phyloP scores from a whole-genome alignment of 257 asterid genomes.

The Leptodermis oblonga region DNA sequence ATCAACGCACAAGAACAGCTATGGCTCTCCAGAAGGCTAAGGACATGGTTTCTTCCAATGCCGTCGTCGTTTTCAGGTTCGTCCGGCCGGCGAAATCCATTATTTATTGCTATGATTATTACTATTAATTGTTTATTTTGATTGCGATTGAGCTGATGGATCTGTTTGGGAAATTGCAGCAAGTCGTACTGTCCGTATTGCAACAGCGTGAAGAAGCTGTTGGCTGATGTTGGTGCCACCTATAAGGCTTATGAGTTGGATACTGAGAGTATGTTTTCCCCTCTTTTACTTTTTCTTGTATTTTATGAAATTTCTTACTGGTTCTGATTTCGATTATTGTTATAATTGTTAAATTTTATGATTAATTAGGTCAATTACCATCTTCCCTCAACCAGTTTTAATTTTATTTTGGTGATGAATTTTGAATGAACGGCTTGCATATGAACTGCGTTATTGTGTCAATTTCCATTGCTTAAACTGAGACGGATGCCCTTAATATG shows the following conservation, averaged over 20 bases:
- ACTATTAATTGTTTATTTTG: not conserved
- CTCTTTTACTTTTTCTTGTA: not conserved
- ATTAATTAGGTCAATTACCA: not conserved
- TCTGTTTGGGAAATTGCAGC: conserved; percentile 43
- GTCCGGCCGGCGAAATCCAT: not conserved
- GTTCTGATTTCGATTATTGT: not conserved
- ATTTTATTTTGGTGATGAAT: not conserved
- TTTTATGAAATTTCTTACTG: not conserved
- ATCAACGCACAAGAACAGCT: not conserved
- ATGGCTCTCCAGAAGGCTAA: conserved; percentile 81
- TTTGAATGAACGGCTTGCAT: too few relatives aligned
- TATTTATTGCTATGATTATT: not conserved
- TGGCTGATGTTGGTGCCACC: conserved; percentile 58
- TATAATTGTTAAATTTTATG: too few relatives aligned
- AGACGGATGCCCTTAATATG: not conserved
- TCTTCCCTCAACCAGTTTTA: not conserved
- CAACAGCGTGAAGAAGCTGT: conserved; percentile 64
- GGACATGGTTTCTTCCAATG: conserved; percentile 56
- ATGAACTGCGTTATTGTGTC: not conserved
- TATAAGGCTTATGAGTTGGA: conserved; percentile 72
- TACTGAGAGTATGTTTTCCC: conserved; percentile 46
- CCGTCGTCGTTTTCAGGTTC: conserved; percentile 84
- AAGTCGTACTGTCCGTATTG: conserved; percentile 77
- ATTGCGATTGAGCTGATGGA: conserved; percentile 5
- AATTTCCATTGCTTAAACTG: too few relatives aligned